phyloP scores from a whole-genome alignment of 2,329 filamentous ascomycete genomes.

The Fusarium sp. region DNA sequence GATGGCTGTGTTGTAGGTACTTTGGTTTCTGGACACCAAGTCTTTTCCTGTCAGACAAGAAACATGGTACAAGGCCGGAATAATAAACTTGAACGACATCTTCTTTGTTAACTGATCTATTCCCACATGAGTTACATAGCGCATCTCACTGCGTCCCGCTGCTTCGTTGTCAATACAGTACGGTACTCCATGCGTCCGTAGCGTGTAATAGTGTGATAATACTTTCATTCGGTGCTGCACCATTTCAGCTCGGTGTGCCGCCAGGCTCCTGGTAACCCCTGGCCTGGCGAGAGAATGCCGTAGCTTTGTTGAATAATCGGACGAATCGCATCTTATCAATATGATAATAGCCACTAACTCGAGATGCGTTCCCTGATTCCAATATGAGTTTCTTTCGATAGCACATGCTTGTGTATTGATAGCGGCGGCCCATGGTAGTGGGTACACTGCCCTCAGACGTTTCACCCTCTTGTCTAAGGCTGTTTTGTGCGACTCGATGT shows the following conservation, averaged over 20 bases:
- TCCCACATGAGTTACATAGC: constrained; percentile 16
- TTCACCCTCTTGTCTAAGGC: constrained; percentile 12
- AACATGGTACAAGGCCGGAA: no score
- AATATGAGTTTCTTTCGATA: constrained; percentile 4
- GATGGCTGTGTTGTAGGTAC: neutral
- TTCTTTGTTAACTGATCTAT: constrained; percentile 11
- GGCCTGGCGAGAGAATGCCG: constrained; percentile 23
- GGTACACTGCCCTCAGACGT: constrained; percentile 22
- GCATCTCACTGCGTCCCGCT: constrained; percentile 26
- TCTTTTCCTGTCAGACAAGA: constrained; percentile 16
- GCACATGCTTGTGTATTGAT: neutral
- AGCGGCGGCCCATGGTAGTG: constrained; percentile 5
- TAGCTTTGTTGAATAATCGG: neutral
- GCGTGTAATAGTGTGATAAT: constrained; percentile 17
- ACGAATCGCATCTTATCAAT: constrained; percentile 18
- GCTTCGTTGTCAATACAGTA: constrained; percentile 26
- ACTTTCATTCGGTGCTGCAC: constrained; percentile 21
- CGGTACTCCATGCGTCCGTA: constrained; percentile 1
- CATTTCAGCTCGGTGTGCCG: constrained; percentile 35
- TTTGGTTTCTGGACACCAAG: constrained; percentile 1
- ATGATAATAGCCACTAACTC: constrained; percentile 24
- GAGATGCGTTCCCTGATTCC: constrained; percentile 20
- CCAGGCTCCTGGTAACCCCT: constrained; percentile 28
- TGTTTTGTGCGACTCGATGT: constrained; percentile 16
- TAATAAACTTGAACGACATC: neutral